Conservation (phyloP, 495 filamentous ascomycete genomes). For the Aspergillus nidulans region DNA sequence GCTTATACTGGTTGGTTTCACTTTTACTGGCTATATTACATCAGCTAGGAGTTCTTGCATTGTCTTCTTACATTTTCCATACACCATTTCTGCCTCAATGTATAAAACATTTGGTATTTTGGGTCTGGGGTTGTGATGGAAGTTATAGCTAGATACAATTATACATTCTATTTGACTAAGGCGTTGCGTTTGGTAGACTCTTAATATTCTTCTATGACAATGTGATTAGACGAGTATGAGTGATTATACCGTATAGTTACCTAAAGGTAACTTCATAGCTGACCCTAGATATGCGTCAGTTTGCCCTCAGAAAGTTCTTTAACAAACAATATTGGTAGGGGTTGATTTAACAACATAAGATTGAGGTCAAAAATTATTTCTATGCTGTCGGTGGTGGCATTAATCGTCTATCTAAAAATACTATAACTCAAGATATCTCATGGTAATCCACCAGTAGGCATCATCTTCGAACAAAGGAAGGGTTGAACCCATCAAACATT, state of each 20-base stretch:
- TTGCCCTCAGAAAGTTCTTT: no score
- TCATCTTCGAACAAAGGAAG: neutral
- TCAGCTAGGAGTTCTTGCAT: neutral
- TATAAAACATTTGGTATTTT: conserved; percentile 13
- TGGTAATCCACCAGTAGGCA: neutral
- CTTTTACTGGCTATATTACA: conserved; percentile 7
- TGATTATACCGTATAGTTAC: no score
- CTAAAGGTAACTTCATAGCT: no score
- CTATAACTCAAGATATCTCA: neutral
- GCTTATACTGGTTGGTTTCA: conserved; percentile 6
- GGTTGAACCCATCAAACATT: neutral
- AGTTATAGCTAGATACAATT: conserved; percentile 11
- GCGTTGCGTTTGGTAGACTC: neutral
- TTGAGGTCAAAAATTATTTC: no score
- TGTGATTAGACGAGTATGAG: no score
- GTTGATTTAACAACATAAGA: no score
- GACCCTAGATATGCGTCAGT: no score
- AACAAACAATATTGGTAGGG: no score
- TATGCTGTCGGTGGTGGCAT: neutral
- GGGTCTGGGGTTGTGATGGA: conserved; percentile 7
- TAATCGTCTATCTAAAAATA: neutral
- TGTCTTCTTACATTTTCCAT: conserved; percentile 9
- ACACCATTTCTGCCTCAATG: conserved; percentile 9
- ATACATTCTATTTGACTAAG: neutral
- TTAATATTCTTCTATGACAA: neutral